Evolutionary conservation across 2,329 filamentous ascomycete genomes (phyloP).

Genomic region (Fusarium denticulatum): DNA sequence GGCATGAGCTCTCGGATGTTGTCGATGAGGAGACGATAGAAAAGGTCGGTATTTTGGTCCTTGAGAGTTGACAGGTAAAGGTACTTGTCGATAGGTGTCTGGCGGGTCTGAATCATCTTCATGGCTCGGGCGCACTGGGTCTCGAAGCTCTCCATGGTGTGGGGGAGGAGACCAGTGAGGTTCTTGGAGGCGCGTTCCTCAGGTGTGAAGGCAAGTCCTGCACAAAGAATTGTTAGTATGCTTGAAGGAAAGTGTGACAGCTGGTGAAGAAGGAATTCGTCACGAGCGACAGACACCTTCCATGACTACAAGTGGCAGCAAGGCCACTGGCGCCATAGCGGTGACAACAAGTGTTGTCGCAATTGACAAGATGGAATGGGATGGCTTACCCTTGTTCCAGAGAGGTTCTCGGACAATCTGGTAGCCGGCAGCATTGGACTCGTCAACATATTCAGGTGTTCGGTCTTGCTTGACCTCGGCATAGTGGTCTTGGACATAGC

Average conservation of each 20-base stretch:
- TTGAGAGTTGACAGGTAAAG: slow-evolving; percentile 82
- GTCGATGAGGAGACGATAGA: slow-evolving; percentile 83
- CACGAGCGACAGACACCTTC: neutral
- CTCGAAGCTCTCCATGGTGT: slow-evolving; percentile 68
- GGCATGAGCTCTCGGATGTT: slow-evolving; percentile 83
- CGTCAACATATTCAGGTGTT: slow-evolving; percentile 63
- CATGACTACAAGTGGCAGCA: neutral
- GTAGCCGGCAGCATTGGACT: slow-evolving; percentile 65
- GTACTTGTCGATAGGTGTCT: slow-evolving; percentile 82
- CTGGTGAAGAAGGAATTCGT: neutral
- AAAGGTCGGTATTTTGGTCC: slow-evolving; percentile 80
- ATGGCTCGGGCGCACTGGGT: slow-evolving; percentile 74
- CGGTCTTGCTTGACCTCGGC: slow-evolving; percentile 64
- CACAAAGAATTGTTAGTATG: slow-evolving; percentile 19
- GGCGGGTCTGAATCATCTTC: slow-evolving; percentile 76
- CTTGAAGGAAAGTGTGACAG: neutral
- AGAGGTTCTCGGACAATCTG: slow-evolving; percentile 70
- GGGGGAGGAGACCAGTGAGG: slow-evolving; percentile 72
- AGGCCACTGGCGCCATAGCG: slow-evolving; percentile 16
- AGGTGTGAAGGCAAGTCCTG: slow-evolving; percentile 72
- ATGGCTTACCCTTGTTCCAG: slow-evolving; percentile 71
- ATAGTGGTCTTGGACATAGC: slow-evolving; percentile 67
- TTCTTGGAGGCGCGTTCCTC: slow-evolving; percentile 72
- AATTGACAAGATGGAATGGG: neutral
- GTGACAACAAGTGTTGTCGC: slow-evolving; percentile 25